phyloP scores from a whole-genome alignment of 352 stramenopile genomes.

The Globisporangium sylvaticum region DNA sequence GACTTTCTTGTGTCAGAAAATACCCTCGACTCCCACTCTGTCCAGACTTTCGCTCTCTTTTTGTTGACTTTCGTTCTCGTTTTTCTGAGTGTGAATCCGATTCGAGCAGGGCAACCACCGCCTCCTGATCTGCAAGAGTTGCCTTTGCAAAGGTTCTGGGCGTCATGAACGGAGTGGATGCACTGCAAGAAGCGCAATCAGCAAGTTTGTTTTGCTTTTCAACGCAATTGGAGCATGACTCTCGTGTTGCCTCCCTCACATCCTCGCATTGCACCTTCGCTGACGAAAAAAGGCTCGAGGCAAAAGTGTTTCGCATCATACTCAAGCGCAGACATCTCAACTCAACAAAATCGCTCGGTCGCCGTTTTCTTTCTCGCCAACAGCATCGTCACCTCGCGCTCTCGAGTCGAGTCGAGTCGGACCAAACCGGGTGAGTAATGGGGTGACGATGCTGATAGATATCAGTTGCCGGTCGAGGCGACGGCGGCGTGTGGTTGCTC shows the following conservation, averaged over 20 bases:
- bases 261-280: background rate
- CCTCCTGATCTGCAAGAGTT: background rate
- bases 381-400: background rate
- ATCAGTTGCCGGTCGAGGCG: background rate
- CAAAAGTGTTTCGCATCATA: background rate
- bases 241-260: background rate
- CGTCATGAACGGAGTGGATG: background rate
- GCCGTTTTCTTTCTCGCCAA: slow-evolving; percentile 12
- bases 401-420: slow-evolving; percentile 6
- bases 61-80: background rate
- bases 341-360: background rate
- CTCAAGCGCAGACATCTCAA: background rate
- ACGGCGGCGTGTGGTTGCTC: background rate
- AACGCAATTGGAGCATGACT: background rate
- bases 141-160: background rate
- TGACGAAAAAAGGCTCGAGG: background rate
- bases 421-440: slow-evolving; percentile 11
- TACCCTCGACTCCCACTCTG: background rate
- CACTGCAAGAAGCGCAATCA: background rate
- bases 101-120: background rate
- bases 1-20: background rate
- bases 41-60: background rate
- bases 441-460: slow-evolving; percentile 10
- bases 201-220: background rate
- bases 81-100: background rate